Evolutionary conservation across 169 alveolate species (phyloP).

Genomic region (Besnoitia besnoiti): DNA sequence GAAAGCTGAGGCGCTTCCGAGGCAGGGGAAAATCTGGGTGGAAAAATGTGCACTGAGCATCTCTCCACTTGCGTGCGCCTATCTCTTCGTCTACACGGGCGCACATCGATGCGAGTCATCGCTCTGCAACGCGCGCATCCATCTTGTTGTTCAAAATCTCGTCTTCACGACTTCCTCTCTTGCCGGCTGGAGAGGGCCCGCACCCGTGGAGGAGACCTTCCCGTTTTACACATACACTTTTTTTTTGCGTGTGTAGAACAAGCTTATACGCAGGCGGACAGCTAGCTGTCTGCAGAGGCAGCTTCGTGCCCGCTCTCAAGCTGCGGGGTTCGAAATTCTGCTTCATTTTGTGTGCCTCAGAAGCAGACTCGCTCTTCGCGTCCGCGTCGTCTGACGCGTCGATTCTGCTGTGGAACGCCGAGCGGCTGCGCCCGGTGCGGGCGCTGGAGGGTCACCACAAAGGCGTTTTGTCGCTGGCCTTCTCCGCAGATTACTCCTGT

Average conservation of each 20-base stretch:
- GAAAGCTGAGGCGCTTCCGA: neutral
- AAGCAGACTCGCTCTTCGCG: conserved; percentile 38
- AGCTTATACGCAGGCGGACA: neutral
- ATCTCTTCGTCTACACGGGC: neutral
- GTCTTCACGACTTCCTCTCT: no score
- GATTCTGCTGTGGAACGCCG: conserved; percentile 44
- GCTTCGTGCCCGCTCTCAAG: neutral
- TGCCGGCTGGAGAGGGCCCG: no score
- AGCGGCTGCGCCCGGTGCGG: conserved; percentile 30
- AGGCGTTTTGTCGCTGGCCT: conserved; percentile 49
- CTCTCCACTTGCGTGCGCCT: neutral
- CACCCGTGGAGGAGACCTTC: no score
- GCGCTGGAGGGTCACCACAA: conserved; percentile 50
- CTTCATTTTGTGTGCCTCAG: neutral
- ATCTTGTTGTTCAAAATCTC: no score
- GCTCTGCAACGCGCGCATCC: no score
- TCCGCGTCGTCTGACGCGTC: conserved; percentile 62
- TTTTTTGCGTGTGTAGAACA: neutral
- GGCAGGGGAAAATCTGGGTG: neutral
- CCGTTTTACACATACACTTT: neutral
- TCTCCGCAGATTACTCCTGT: conserved; percentile 47
- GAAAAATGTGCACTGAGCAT: no score
- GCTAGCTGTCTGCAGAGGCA: neutral
- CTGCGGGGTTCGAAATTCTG: neutral
- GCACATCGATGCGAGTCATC: neutral